Base-by-base conservation (phyloP, 2,329 filamentous ascomycete species). In the Septoria petroselini region DNA sequence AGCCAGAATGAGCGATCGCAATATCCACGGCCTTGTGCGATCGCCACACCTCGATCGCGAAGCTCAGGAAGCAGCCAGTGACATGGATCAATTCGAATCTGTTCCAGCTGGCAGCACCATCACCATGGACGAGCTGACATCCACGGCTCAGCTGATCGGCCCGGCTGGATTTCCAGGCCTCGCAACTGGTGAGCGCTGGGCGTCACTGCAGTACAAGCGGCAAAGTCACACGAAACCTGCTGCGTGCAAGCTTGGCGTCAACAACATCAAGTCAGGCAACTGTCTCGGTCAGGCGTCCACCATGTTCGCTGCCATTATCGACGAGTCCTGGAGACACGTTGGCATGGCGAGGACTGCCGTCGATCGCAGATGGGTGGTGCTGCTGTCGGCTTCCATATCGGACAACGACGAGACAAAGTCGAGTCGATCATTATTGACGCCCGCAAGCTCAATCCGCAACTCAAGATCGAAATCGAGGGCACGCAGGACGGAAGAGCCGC, bases 331-430 rank as follows among this genome's bases (percentile, higher is more conserved):
- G 46, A 45, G 18, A 7, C 21, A 11, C 4, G 23, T 50, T 11
- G 51, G 51, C 14, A 27, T 50, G 41, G 46, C 41, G n/a, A 53
- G 46, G 35, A 53, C 51, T 6, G 21, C 48, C 18, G 37, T 44
- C 34, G 51, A 53, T 33, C 35, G 43, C 8, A 31, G 50, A 30
- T 53, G 45, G 51, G 51, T 53, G 14, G 46, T 50, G 3, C 18
- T 53, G 5, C 46, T 53, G 3, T 46, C 43, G 9, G 43, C 43
- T 8, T 46, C 21, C 7, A 21, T 15, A 8, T 38, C 5, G 4
- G 43, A 46, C 11, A 46, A 37, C 9, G 43, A 46, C 15, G 43
- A 46, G 19, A 21, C 31, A 14, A 46, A 30, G 23, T 46, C 43
- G 8, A 46, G 18, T 3, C 43, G 43, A 9, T 18, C 43, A 18